Conservation (phyloP, 2,329 filamentous ascomycete genomes). For the Trichoderma brevicompactum region DNA sequence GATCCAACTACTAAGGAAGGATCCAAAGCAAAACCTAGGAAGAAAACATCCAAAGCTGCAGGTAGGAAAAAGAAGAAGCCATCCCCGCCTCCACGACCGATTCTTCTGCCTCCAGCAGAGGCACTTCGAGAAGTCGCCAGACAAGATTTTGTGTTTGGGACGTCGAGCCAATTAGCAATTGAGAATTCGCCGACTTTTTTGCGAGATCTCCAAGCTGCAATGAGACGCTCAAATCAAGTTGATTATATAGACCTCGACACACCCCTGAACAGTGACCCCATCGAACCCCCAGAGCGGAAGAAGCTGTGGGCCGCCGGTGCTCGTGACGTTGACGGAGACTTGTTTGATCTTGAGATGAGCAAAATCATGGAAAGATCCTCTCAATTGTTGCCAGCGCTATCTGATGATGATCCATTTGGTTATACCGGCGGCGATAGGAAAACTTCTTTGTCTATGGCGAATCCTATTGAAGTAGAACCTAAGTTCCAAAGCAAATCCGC, state of each 20-base stretch:
- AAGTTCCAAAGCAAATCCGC: slow-evolving; percentile 32
- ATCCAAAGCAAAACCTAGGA: slow-evolving; percentile 42
- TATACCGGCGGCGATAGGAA: slow-evolving; percentile 36
- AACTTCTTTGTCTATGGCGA: neutral
- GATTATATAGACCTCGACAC: slow-evolving; percentile 48
- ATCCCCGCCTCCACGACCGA: slow-evolving; percentile 47
- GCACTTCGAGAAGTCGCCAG: slow-evolving; percentile 67
- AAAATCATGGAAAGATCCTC: slow-evolving; percentile 57
- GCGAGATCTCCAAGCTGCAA: slow-evolving; percentile 64
- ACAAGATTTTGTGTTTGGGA: slow-evolving; percentile 84
- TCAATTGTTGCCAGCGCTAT: slow-evolving; percentile 31
- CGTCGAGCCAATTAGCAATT: slow-evolving; percentile 77
- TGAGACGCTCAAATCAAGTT: slow-evolving; percentile 60
- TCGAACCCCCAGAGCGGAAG: slow-evolving; percentile 41
- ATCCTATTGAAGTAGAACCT: neutral
- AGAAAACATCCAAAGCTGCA: slow-evolving; percentile 38
- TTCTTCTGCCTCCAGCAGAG: slow-evolving; percentile 69
- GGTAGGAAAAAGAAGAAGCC: slow-evolving; percentile 53
- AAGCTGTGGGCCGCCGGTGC: slow-evolving; percentile 74
- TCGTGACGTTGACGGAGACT: slow-evolving; percentile 65
- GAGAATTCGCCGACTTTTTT: slow-evolving; percentile 72
- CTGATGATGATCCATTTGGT: slow-evolving; percentile 46
- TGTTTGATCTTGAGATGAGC: slow-evolving; percentile 66
- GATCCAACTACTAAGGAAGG: slow-evolving; percentile 36
- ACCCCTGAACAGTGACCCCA: slow-evolving; percentile 45